phyloP scores from a whole-genome alignment of 495 filamentous ascomycete species.

The Tuber calosporum region DNA sequence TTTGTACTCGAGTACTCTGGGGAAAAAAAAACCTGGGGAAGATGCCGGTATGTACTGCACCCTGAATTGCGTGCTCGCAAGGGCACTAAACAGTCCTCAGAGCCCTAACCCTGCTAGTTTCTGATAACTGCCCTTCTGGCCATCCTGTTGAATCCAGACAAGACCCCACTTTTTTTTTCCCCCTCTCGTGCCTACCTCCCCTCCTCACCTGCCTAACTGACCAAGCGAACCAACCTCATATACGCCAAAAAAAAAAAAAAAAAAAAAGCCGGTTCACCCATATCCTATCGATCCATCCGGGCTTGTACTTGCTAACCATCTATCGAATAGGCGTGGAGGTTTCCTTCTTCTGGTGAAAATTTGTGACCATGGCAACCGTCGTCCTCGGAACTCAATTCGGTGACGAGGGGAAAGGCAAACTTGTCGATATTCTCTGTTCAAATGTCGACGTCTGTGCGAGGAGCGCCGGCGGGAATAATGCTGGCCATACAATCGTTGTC shows the following conservation, averaged over 20 bases:
- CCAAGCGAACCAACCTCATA: neutral
- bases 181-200: neutral
- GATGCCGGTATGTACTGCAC: neutral
- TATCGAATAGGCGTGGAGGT: neutral
- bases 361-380: constrained; percentile 51
- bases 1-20: neutral
- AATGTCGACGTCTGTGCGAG: constrained; percentile 54
- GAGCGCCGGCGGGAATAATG: constrained; percentile 66
- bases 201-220: neutral
- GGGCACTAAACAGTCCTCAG: neutral
- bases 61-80: neutral
- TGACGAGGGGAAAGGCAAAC: constrained; percentile 71
- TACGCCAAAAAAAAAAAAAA: neutral
- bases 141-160: neutral
- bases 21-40: neutral
- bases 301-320: neutral
- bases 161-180: neutral
- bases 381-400: constrained; percentile 61
- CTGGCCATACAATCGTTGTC: constrained; percentile 53
- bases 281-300: neutral
- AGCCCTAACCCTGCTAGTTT: neutral
- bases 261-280: neutral
- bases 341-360: neutral
- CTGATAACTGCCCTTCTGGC: neutral
- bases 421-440: constrained; percentile 60